Evolutionary conservation across 2,329 filamentous ascomycete genomes (phyloP).

Genomic region (Colletotrichum sp.): DNA sequence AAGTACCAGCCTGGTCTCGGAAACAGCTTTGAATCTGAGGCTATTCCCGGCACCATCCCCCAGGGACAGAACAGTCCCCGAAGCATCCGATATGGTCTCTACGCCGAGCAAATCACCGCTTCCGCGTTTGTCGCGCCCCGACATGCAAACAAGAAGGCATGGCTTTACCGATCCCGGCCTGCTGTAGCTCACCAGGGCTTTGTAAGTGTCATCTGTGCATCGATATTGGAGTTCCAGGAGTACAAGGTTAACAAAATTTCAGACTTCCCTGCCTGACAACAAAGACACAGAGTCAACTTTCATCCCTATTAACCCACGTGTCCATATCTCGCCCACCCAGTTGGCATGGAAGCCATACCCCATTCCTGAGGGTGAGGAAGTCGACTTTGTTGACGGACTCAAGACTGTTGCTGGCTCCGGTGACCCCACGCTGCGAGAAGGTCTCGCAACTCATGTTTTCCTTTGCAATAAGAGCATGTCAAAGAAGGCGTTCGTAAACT

Average conservation of each 20-base stretch:
- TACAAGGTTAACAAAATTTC: neutral
- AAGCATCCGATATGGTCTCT: constrained; percentile 40
- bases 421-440: constrained; percentile 52
- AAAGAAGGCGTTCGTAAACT: constrained; percentile 54
- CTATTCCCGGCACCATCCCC: constrained; percentile 49
- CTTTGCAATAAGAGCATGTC: constrained; percentile 52
- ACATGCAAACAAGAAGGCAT: constrained; percentile 33
- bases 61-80: constrained; percentile 49
- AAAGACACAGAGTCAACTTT: constrained; percentile 44
- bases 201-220: neutral
- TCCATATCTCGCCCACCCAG: constrained; percentile 49
- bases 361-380: constrained; percentile 32
- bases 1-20: constrained; percentile 62
- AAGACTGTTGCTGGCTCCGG: constrained; percentile 55
- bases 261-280: constrained; percentile 24
- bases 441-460: constrained; percentile 55
- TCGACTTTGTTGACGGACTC: constrained; percentile 52
- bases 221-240: accelerated
- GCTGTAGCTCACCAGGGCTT: constrained; percentile 34
- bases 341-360: constrained; percentile 48
- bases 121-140: constrained; percentile 34
- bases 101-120: constrained; percentile 50
- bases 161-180: constrained; percentile 31
- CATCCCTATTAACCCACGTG: constrained; percentile 46
- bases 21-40: constrained; percentile 52